Evolutionary conservation across 164 flowering plant genomes (phyloP).

Genomic region (Tinospora cordifolia): DNA sequence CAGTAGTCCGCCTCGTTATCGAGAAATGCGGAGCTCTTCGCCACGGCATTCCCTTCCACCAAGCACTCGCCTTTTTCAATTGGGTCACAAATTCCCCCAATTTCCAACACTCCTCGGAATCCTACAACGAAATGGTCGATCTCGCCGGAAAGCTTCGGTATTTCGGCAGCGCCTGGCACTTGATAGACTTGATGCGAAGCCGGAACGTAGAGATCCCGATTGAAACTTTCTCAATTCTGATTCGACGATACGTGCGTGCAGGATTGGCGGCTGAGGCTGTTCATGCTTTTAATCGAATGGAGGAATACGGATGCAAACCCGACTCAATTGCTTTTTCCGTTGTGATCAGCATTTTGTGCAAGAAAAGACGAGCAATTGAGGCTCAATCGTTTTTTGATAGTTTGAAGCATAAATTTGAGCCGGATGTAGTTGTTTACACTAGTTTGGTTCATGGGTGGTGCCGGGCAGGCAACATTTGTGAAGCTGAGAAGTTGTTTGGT

Average conservation of each 20-base stretch:
- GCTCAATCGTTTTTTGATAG: conserved; percentile 79
- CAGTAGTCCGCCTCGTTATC: conserved; percentile 42
- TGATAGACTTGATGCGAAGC: conserved; percentile 54
- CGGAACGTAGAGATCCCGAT: conserved; percentile 35
- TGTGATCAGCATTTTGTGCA: conserved; percentile 50
- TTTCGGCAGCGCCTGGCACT: conserved; percentile 70
- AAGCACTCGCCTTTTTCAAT: conserved; percentile 73
- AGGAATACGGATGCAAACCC: conserved; percentile 69
- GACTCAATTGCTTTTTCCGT: conserved; percentile 50
- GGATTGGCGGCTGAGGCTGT: conserved; percentile 84
- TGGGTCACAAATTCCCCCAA: conserved; percentile 45
- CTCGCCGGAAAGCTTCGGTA: conserved; percentile 71
- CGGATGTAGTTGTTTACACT: conserved; percentile 79
- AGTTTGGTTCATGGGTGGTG: conserved; percentile 89
- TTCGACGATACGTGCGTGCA: conserved; percentile 71
- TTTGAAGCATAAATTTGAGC: conserved; percentile 54
- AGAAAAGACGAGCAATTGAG: conserved; percentile 65
- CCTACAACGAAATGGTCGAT: conserved; percentile 65
- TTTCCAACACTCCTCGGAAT: conserved; percentile 27
- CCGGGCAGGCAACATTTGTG: conserved; percentile 54
- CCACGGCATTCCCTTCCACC: conserved; percentile 71
- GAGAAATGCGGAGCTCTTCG: conserved; percentile 55
- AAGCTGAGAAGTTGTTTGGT: conserved; percentile 73
- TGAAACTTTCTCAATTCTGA: conserved; percentile 49
- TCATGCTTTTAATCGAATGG: conserved; percentile 79